phyloP scores from a whole-genome alignment of 495 filamentous ascomycete genomes.

The Lasiosphaeris hirsuta region DNA sequence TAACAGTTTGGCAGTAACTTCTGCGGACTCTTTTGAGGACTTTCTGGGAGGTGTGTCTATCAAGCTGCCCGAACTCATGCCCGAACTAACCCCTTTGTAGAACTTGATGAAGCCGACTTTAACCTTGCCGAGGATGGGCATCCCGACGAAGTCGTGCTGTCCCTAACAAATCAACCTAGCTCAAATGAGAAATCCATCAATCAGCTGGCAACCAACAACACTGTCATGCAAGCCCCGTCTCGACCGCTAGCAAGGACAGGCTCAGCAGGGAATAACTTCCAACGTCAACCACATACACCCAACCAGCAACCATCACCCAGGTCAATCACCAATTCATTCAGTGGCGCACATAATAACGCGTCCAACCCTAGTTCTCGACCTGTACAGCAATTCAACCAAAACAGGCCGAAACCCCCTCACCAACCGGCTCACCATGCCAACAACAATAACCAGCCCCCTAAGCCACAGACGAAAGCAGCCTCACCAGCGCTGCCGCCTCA shows the following conservation, averaged over 20 bases:
- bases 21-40: conserved; percentile 51
- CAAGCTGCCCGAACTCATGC: not conserved
- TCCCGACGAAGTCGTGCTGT: conserved; percentile 60
- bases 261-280: conserved; percentile 25
- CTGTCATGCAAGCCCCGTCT: conserved; percentile 37
- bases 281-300: conserved; percentile 37
- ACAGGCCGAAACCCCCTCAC: conserved; percentile 17
- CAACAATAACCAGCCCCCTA: conserved; percentile 18
- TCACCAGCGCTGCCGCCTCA: conserved; percentile 16
- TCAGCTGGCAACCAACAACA: conserved; percentile 6
- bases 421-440: conserved; percentile 14
- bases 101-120: conserved; percentile 76
- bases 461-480: conserved; percentile 27
- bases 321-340: conserved; percentile 16
- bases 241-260: conserved; percentile 24
- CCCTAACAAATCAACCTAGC: conserved; percentile 13
- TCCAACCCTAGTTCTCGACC: conserved; percentile 2
- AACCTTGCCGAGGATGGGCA: conserved; percentile 53
- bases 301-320: conserved; percentile 28
- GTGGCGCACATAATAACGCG: conserved; percentile 17
- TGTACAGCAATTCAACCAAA: conserved; percentile 29
- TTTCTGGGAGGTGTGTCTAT: conserved; percentile 65
- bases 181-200: conserved; percentile 12
- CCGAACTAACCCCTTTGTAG: conserved; percentile 22
- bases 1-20: conserved; percentile 1